Conservation (phyloP, 2,329 filamentous ascomycete genomes). For the Xylaria sp. region DNA sequence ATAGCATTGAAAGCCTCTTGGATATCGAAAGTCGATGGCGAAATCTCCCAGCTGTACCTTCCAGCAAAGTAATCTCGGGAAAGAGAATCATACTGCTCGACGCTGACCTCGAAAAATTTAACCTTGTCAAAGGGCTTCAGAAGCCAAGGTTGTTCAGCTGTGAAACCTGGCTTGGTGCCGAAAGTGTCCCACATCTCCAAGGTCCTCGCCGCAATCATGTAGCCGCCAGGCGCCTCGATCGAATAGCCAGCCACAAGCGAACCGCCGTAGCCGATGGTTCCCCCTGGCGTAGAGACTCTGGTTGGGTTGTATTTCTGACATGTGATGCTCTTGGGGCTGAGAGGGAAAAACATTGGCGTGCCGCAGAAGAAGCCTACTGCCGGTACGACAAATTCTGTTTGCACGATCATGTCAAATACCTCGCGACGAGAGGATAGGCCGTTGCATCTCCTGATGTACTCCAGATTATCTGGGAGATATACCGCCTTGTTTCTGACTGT, state of each 20-base stretch:
- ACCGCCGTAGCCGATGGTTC: slow-evolving; percentile 53
- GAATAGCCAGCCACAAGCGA: slow-evolving; percentile 52
- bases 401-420: slow-evolving; percentile 49
- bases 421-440: slow-evolving; percentile 47
- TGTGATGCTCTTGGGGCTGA: slow-evolving; percentile 43
- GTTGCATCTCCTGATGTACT: slow-evolving; percentile 59
- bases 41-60: slow-evolving; percentile 14
- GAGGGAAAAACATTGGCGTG: slow-evolving; percentile 49
- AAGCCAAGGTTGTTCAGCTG: slow-evolving; percentile 50
- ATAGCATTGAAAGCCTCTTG: not conserved
- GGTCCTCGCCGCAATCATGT: slow-evolving; percentile 51
- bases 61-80: slow-evolving; percentile 21
- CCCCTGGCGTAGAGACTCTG: slow-evolving; percentile 51
- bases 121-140: slow-evolving; percentile 52
- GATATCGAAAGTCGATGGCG: slow-evolving; percentile 10
- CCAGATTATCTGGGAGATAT: slow-evolving; percentile 70
- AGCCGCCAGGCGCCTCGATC: slow-evolving; percentile 53
- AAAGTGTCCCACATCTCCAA: slow-evolving; percentile 51
- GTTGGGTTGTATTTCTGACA: slow-evolving; percentile 51
- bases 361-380: slow-evolving; percentile 53
- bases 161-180: slow-evolving; percentile 48
- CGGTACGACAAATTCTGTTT: slow-evolving; percentile 49
- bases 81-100: slow-evolving; percentile 46
- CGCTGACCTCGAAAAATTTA: slow-evolving; percentile 50
- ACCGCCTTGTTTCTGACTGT: slow-evolving; percentile 69